These are phyloP conservation scores for Rhodotorula sp. DNA, from an alignment of 1,284 basidiomycete species.

Conservation along the genomic window DNA sequence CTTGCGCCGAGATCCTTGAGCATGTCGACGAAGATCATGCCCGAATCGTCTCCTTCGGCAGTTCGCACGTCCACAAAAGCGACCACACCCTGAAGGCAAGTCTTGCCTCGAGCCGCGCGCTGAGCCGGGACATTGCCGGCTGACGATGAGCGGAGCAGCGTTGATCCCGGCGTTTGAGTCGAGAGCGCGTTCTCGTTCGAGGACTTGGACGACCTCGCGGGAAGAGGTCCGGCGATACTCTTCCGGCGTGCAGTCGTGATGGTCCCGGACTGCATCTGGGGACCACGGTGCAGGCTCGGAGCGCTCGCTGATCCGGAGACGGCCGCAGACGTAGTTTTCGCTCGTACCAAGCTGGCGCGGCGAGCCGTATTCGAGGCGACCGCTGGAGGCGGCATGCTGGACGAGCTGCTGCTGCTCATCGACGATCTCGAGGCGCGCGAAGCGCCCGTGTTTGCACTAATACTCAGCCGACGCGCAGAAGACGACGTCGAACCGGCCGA, in stretches of 20 bases:
- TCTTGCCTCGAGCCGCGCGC: neutral
- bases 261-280: neutral
- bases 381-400: neutral
- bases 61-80: slow-evolving; percentile 88
- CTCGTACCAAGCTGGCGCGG: neutral
- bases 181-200: too few species aligned
- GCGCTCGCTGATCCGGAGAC: neutral
- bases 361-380: neutral
- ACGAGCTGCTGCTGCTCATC: neutral
- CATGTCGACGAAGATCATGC: slow-evolving; percentile 81
- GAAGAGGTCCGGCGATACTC: neutral
- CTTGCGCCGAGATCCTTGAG: slow-evolving; percentile 75
- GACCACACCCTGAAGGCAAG: slow-evolving; percentile 60
- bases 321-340: neutral
- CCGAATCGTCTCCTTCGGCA: slow-evolving; percentile 80
- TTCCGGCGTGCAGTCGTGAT: neutral
- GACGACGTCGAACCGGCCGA: neutral
- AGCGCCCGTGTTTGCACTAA: neutral
- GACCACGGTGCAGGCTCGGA: neutral
- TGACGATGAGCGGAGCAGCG: neutral
- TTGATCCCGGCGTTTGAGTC: neutral
- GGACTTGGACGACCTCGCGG: too few species aligned
- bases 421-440: neutral
- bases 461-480: neutral
- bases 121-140: neutral